Conservation (phyloP, 768 basidiomycete species). For the Amanita muscaria region DNA sequence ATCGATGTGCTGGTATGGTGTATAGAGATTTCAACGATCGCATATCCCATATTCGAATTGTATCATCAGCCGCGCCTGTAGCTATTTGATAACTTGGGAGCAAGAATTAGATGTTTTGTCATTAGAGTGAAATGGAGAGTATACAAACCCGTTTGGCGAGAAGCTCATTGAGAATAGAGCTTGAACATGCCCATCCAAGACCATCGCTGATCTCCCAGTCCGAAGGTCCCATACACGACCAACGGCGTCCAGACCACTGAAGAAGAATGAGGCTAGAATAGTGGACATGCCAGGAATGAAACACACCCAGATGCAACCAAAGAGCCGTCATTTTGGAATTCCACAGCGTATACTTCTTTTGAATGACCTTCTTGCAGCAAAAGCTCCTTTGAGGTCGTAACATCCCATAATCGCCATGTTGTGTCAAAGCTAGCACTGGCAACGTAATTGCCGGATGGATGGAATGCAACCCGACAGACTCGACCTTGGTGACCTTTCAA, state of each 20-base stretch:
- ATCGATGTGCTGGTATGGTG: conserved; percentile 93
- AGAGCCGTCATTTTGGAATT: conserved; percentile 93
- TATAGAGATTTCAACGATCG: conserved; percentile 87
- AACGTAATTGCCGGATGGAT: conserved; percentile 90
- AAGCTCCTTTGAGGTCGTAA: conserved; percentile 69
- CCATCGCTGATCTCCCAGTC: conserved; percentile 94
- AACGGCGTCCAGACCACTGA: conserved; percentile 90
- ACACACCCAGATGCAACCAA: conserved; percentile 86
- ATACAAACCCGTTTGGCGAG: conserved; percentile 87
- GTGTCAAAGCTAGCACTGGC: conserved; percentile 96
- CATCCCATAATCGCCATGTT: conserved; percentile 97
- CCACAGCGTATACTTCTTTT: conserved; percentile 92
- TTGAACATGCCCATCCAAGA: conserved; percentile 93
- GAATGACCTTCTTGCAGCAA: conserved; percentile 94
- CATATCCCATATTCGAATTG: conserved; percentile 98
- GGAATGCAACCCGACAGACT: conserved; percentile 91
- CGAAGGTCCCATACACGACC: conserved; percentile 96
- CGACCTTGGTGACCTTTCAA: conserved; percentile 86
- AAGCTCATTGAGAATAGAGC: conserved; percentile 87
- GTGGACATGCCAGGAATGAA: not conserved
- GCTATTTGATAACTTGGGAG: conserved; percentile 84
- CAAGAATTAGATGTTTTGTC: conserved; percentile 10
- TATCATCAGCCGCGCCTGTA: conserved; percentile 94
- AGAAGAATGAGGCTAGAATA: conserved; percentile 6
- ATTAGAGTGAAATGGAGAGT: conserved; percentile 9